Percentiles rank a stretch among this genome's conserved stretches.
phyloP scores from a whole-genome alignment of 257 asterid genomes.

The Fraxinus quadrangulata region DNA sequence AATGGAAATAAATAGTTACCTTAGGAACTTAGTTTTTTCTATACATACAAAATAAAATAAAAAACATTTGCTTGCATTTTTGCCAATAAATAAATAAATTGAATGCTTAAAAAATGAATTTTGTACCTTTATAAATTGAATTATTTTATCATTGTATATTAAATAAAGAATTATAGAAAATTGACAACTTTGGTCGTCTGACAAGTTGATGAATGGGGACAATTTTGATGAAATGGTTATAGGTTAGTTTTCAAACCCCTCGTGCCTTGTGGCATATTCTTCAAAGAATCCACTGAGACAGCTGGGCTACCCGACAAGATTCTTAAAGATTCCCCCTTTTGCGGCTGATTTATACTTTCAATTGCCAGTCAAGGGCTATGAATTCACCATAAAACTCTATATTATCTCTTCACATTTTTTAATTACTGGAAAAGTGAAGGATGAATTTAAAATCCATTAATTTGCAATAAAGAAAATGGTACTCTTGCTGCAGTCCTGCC shows the following conservation, averaged over 20 bases:
- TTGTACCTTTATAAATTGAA: too few species aligned
- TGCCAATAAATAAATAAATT: too few species aligned
- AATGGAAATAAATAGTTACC: too few species aligned
- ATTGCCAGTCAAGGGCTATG: constrained; percentile 25
- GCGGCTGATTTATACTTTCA: neutral
- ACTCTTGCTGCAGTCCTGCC: neutral
- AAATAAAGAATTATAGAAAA: too few species aligned
- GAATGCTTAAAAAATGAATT: too few species aligned
- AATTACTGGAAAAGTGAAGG: neutral
- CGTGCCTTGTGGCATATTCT: constrained; percentile 29
- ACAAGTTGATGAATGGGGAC: neutral
- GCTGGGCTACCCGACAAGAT: constrained; percentile 28
- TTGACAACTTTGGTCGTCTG: neutral
- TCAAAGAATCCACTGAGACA: constrained; percentile 31
- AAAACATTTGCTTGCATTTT: too few species aligned
- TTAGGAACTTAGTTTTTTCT: too few species aligned
- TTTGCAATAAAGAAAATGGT: too few species aligned
- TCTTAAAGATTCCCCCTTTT: constrained; percentile 14
- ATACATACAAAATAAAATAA: too few species aligned
- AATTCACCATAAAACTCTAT: constrained; percentile 12
- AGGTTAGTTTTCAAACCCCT: too few species aligned
- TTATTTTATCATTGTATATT: too few species aligned
- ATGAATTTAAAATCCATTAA: neutral
- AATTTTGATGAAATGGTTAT: neutral
- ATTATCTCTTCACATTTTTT: constrained; percentile 4